Percentiles rank a stretch among this genome's conserved stretches.
phyloP scores from a whole-genome alignment of 306 rosid species.

The Ziziphus jujuba region DNA sequence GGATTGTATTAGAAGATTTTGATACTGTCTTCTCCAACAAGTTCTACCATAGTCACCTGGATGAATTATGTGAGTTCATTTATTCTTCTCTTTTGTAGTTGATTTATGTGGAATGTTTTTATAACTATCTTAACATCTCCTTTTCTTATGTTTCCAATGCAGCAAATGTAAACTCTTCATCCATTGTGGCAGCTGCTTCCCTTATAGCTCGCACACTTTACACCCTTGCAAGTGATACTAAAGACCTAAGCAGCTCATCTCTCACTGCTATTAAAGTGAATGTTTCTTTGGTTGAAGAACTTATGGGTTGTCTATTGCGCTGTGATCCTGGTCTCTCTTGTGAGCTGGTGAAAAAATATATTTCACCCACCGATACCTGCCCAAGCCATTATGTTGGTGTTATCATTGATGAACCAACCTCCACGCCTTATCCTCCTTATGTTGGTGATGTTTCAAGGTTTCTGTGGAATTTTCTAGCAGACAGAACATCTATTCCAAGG shows the following conservation, averaged over 20 bases:
- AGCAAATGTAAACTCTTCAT: conserved; percentile 84
- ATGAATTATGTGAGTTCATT: conserved; percentile 62
- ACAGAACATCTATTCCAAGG: conserved; percentile 61
- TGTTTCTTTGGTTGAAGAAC: conserved; percentile 76
- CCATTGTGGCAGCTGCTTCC: conserved; percentile 86
- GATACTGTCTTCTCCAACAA: conserved; percentile 71
- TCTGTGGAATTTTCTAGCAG: conserved; percentile 84
- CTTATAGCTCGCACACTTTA: conserved; percentile 83
- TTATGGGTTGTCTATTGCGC: conserved; percentile 64
- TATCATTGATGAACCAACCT: conserved; percentile 69
- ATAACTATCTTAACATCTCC: background rate
- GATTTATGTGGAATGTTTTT: conserved; percentile 5
- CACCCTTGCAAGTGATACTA: conserved; percentile 60
- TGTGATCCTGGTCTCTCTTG: conserved; percentile 96
- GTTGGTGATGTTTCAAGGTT: conserved; percentile 80
- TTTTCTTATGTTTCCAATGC: conserved; percentile 32
- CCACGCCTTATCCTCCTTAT: conserved; percentile 57
- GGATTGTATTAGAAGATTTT: conserved; percentile 82
- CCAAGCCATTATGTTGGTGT: conserved; percentile 95
- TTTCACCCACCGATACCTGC: conserved; percentile 61
- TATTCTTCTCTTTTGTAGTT: conserved; percentile 14
- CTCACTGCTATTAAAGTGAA: conserved; percentile 64
- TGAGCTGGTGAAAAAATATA: conserved; percentile 73
- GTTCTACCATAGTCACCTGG: conserved; percentile 87
- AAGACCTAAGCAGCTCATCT: conserved; percentile 46